Percentiles rank a stretch among this genome's conserved stretches.
phyloP scores from a whole-genome alignment of 768 basidiomycete genomes.

The Ephemerocybe angulata region DNA sequence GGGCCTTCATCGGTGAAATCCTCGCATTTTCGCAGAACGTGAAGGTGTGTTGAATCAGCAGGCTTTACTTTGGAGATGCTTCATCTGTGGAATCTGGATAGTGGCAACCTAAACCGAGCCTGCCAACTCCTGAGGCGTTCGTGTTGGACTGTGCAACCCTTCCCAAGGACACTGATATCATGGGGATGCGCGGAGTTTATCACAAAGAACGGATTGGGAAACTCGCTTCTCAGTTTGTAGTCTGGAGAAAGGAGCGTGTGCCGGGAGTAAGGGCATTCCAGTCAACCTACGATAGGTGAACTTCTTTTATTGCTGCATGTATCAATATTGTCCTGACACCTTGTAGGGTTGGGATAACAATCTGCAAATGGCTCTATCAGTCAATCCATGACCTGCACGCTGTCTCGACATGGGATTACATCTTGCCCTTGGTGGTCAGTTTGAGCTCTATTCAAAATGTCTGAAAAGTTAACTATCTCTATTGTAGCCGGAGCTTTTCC shows the following conservation, averaged over 20 bases:
- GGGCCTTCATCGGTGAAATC: constrained; percentile 72
- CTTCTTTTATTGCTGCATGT: constrained; percentile 5
- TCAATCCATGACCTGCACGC: constrained; percentile 76
- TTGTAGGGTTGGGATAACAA: constrained; percentile 55
- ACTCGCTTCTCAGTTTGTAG: constrained; percentile 59
- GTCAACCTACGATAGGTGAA: constrained; percentile 78
- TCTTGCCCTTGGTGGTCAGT: constrained; percentile 73
- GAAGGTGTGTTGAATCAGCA: constrained; percentile 43
- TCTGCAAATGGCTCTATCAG: constrained; percentile 78
- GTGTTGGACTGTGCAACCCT: constrained; percentile 61
- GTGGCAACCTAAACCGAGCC: constrained; percentile 64
- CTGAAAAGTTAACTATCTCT: constrained; percentile 6
- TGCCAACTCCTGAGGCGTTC: constrained; percentile 58
- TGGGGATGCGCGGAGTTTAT: constrained; percentile 66
- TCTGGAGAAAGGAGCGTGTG: constrained; percentile 67
- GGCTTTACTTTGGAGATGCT: neutral
- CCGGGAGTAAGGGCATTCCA: constrained; percentile 78
- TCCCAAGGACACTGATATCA: constrained; percentile 62
- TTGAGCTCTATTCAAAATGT: neutral
- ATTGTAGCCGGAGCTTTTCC: constrained; percentile 64
- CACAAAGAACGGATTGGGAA: constrained; percentile 56
- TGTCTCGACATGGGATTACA: constrained; percentile 72
- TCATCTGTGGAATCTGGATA: constrained; percentile 22
- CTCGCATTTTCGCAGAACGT: constrained; percentile 70
- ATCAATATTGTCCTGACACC: constrained; percentile 6